Evolutionary conservation across 805 yeast genomes (phyloP), one percentile per base, ranked within the genome.

Genomic region (Dipodascopsis tothii): DNA sequence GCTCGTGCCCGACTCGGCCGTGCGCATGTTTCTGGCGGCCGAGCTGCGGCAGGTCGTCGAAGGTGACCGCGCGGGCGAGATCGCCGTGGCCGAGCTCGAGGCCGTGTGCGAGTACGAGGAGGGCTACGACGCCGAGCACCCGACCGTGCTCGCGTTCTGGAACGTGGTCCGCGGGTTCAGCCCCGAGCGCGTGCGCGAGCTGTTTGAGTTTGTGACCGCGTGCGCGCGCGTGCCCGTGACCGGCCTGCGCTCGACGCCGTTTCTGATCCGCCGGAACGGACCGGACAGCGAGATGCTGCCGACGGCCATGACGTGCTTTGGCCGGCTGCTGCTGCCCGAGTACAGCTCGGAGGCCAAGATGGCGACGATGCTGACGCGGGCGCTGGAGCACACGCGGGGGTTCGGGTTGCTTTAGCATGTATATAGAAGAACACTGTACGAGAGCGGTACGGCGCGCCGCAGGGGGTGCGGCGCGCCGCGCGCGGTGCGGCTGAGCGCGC

Each of bases 221-320:
- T 74, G 70, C 1, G 60, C 69, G 16, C 58, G 75, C 35, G 73
- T 75, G 1, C 78, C 78, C 1, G 61, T 68, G 25, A 44, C 40
- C 19, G 63, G 73, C 16, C 77, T 76, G 1, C 64, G 70, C 40
- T 61, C 64, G 11, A 70, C 75, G 2, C 60, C 63, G 39, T 71
- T 74, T 45, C 73, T 72, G 2, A 71, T 74, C 35, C 56, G 67
- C 33, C 58, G 68, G 39, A 60, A 65, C 32, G 75, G 75, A 1
- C 50, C 61, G 14, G 66, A 66, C 21, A 46, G 46, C 5, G 60
- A 58, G 3, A 57, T 72, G 17, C 58, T 73, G 20, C 78, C 78
- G 1, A 71, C 77, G 1, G 72, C 77, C 2, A 64, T 74, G 1
- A 73, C 77, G 2, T 73, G 78, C 55, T 72, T 71, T 37, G 70